These are phyloP conservation scores for Tolypocladium guangdongense DNA, from an alignment of 2,329 filamentous ascomycete species.

Conservation along the genomic window DNA sequence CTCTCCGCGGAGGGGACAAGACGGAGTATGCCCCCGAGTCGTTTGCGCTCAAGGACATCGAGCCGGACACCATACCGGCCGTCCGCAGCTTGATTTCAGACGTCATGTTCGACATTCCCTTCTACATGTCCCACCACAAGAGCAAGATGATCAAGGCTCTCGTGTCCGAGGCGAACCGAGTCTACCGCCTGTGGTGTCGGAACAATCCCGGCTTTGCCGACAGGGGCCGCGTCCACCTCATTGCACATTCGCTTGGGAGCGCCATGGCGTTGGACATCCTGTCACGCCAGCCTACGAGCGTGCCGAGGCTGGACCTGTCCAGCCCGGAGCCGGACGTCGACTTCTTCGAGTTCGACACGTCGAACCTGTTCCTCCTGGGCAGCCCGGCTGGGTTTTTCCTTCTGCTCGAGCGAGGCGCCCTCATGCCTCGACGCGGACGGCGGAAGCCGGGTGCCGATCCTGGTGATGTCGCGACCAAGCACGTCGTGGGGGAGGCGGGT, in stretches of 20 bases:
- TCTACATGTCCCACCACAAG: conserved; percentile 95
- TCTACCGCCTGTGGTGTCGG: conserved; percentile 89
- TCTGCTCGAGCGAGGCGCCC: conserved; percentile 60
- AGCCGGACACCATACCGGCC: conserved; percentile 78
- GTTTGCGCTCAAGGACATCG: conserved; percentile 72
- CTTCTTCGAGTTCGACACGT: conserved; percentile 85
- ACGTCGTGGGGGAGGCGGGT: conserved; percentile 67
- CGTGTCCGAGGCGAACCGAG: conserved; percentile 80
- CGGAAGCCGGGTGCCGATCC: conserved; percentile 64
- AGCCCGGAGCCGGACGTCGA: conserved; percentile 33
- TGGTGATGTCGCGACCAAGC: conserved; percentile 42
- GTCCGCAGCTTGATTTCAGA: conserved; percentile 93
- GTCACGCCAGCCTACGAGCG: conserved; percentile 70
- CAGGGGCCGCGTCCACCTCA: conserved; percentile 75
- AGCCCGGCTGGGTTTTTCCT: conserved; percentile 91
- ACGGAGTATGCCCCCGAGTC: conserved; percentile 46
- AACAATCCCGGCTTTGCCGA: conserved; percentile 84
- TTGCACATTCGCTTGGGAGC: conserved; percentile 88
- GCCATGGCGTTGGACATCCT: conserved; percentile 91
- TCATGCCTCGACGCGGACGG: conserved; percentile 67
- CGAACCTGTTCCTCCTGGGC: conserved; percentile 78
- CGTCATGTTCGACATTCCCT: conserved; percentile 96
- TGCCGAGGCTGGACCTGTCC: conserved; percentile 40
- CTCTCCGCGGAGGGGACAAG: conserved; percentile 42
- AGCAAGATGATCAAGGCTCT: conserved; percentile 88